Conservation (phyloP, 1,284 basidiomycete species). For the Irpex lacteus region DNA sequence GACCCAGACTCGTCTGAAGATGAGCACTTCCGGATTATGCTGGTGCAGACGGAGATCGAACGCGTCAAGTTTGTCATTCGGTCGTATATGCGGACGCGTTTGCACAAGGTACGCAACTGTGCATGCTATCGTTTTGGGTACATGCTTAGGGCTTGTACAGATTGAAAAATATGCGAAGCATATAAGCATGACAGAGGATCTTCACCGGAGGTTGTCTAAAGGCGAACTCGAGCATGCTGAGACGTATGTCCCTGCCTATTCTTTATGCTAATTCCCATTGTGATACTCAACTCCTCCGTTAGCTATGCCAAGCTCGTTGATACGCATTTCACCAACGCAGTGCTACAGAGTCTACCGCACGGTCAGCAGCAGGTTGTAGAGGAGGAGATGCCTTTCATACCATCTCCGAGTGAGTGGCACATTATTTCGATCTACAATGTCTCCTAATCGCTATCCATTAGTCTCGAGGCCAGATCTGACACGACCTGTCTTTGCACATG, state of each 20-base stretch:
- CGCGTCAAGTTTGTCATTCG: slow-evolving; percentile 87
- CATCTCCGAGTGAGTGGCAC: slow-evolving; percentile 68
- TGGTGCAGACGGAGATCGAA: slow-evolving; percentile 92
- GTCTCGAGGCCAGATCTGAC: slow-evolving; percentile 75
- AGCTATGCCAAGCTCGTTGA: slow-evolving; percentile 47
- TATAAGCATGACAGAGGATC: slow-evolving; percentile 63
- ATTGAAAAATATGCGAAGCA: slow-evolving; percentile 84
- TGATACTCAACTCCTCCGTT: slow-evolving; percentile 58
- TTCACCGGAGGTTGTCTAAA: slow-evolving; percentile 72
- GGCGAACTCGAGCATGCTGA: slow-evolving; percentile 79
- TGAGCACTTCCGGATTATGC: slow-evolving; percentile 87
- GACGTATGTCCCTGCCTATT: slow-evolving; percentile 43
- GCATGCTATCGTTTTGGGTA: background rate
- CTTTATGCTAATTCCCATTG: background rate
- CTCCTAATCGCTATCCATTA: slow-evolving; percentile 29
- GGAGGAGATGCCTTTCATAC: slow-evolving; percentile 67
- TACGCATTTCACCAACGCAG: slow-evolving; percentile 69
- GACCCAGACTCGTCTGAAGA: slow-evolving; percentile 84
- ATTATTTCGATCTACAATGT: background rate
- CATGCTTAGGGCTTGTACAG: slow-evolving; percentile 38
- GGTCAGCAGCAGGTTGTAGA: slow-evolving; percentile 66
- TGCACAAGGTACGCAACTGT: slow-evolving; percentile 68
- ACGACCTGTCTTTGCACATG: slow-evolving; percentile 78
- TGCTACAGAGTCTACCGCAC: slow-evolving; percentile 77
- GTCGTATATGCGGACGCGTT: slow-evolving; percentile 81